phyloP scores from a whole-genome alignment of 257 asterid genomes.

The Lavandula angustifolia region DNA sequence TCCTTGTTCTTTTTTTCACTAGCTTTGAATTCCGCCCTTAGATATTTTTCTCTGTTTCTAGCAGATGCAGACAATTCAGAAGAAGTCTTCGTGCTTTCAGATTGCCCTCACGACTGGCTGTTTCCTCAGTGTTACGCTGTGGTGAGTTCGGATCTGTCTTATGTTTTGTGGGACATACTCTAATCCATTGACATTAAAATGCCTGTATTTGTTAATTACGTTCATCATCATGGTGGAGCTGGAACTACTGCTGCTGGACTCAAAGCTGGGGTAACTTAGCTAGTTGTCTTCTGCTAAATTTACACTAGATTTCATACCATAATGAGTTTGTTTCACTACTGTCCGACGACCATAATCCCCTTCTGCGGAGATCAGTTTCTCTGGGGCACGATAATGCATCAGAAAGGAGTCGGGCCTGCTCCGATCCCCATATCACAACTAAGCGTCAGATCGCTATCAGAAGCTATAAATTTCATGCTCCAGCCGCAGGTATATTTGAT shows the following conservation, averaged over 20 bases:
- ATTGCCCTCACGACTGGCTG: conserved; percentile 95
- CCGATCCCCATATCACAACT: conserved; percentile 59
- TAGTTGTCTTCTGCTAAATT: not conserved
- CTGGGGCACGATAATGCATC: conserved; percentile 91
- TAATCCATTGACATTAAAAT: not conserved
- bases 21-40: too few species aligned
- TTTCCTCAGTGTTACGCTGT: conserved; percentile 82
- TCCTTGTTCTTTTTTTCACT: too few species aligned
- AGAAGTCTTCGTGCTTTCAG: conserved; percentile 66
- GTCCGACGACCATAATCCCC: conserved; percentile 92
- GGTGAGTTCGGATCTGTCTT: conserved; percentile 42
- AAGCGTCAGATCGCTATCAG: too few species aligned
- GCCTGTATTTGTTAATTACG: conserved; percentile 42
- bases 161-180: not conserved
- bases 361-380: conserved; percentile 93
- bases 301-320: not conserved
- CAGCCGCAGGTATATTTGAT: too few species aligned
- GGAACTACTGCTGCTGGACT: conserved; percentile 99
- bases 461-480: too few species aligned
- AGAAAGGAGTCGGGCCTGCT: conserved; percentile 84
- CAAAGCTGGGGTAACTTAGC: conserved; percentile 69
- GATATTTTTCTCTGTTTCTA: not conserved
- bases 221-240: conserved; percentile 97
- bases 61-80: conserved; percentile 78
- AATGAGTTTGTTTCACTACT: conserved; percentile 40